phyloP scores from a whole-genome alignment of 345 rosid genomes.

The Citrus sp. region DNA sequence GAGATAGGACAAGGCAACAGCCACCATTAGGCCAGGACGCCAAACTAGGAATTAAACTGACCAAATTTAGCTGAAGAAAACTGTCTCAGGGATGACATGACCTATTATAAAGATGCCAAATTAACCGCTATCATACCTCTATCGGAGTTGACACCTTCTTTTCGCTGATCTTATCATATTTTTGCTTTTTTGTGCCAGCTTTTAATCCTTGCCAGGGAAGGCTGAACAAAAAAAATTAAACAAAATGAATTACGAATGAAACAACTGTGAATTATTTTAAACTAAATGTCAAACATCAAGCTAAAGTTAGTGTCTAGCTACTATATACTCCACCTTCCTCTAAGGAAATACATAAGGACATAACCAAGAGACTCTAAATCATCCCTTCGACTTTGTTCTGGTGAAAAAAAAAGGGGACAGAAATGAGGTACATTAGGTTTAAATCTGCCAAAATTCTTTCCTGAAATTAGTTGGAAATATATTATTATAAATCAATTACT shows the following conservation, averaged over 20 bases:
- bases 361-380: slow-evolving; percentile 92
- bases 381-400: slow-evolving; percentile 94
- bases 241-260: slow-evolving; percentile 18
- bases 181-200: slow-evolving; percentile 91
- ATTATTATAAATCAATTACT: slow-evolving; percentile 17
- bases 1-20: slow-evolving; percentile 9
- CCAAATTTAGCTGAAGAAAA: not conserved
- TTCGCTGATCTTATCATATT: slow-evolving; percentile 80
- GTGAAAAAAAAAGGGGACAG: slow-evolving; percentile 6
- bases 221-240: slow-evolving; percentile 34
- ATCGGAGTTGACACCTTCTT: slow-evolving; percentile 82
- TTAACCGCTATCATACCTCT: slow-evolving; percentile 43
- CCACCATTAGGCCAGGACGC: slow-evolving; percentile 2
- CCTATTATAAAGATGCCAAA: not conserved
- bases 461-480: slow-evolving; percentile 9
- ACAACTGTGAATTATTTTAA: not conserved
- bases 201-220: slow-evolving; percentile 90
- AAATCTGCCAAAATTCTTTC: not conserved
- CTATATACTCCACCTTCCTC: slow-evolving; percentile 63
- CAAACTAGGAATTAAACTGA: not conserved
- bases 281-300: slow-evolving; percentile 9
- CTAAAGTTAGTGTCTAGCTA: slow-evolving; percentile 1
- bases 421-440: not conserved
- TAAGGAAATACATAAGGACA: slow-evolving; percentile 79
- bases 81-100: slow-evolving; percentile 1